phyloP scores from a whole-genome alignment of 2,329 filamentous ascomycete genomes.

The Cladosporium sp. region DNA sequence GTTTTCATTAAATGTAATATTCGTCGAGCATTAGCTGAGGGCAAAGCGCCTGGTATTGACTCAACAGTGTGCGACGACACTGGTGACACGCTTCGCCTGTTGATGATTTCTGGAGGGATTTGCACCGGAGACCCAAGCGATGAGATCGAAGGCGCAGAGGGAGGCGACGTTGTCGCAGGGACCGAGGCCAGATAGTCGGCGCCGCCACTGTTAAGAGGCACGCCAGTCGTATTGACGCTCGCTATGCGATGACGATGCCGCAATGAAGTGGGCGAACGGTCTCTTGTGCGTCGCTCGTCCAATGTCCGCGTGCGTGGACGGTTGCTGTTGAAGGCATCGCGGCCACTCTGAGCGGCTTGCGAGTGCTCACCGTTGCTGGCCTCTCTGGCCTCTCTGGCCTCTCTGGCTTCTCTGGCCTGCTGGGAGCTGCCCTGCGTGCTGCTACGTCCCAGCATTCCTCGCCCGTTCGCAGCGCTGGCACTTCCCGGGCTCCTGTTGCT shows the following conservation, averaged over 20 bases:
- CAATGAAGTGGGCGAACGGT: constrained; percentile 21
- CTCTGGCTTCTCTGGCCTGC: no score
- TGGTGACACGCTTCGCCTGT: constrained; percentile 27
- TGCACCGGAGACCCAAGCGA: constrained; percentile 27
- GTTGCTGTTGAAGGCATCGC: constrained; percentile 18
- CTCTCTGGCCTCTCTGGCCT: no score
- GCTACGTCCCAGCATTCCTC: constrained; percentile 21
- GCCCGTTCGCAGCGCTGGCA: constrained; percentile 18
- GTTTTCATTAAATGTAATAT: constrained; percentile 73
- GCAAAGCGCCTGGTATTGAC: constrained; percentile 29
- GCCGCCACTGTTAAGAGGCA: constrained; percentile 42
- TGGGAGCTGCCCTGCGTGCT: constrained; percentile 18
- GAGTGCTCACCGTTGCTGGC: constrained; percentile 21
- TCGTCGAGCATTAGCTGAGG: constrained; percentile 61
- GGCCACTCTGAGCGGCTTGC: constrained; percentile 20
- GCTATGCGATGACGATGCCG: constrained; percentile 57
- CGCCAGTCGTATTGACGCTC: constrained; percentile 63
- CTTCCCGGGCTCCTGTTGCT: constrained; percentile 20
- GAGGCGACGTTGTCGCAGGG: constrained; percentile 24
- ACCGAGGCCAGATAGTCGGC: constrained; percentile 31
- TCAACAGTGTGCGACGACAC: constrained; percentile 27
- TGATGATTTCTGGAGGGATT: constrained; percentile 18
- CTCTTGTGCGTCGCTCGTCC: constrained; percentile 41
- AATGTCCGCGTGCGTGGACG: constrained; percentile 50
- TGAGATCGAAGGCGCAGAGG: constrained; percentile 27